Conservation (phyloP, 192 early-diverging fungal genomes). For the Neocallimastix lanati region DNA sequence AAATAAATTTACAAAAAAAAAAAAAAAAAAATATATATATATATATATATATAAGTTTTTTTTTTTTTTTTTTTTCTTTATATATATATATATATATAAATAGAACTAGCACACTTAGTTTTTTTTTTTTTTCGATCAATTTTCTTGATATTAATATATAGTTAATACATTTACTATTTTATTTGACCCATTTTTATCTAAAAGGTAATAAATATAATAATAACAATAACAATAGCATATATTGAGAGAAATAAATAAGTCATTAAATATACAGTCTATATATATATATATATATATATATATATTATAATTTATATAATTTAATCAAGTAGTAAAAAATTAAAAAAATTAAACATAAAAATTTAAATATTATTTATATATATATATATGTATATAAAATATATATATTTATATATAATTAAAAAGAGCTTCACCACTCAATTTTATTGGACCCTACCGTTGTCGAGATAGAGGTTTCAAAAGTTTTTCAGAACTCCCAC, state of each 20-base stretch:
- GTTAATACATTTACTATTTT: conserved; percentile 40
- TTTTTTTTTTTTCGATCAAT: too few species aligned
- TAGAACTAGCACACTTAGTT: too few species aligned
- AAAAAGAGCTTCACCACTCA: conserved; percentile 24
- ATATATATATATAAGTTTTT: not conserved
- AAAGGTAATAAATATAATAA: conserved; percentile 21
- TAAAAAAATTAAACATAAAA: too few species aligned
- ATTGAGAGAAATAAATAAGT: too few species aligned
- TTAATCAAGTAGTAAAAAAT: not conserved
- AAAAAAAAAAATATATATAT: not conserved
- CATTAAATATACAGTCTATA: not conserved
- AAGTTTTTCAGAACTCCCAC: conserved; percentile 24
- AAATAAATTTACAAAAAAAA: not conserved
- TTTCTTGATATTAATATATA: not conserved
- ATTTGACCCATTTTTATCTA: conserved; percentile 56
- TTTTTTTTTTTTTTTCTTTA: not conserved
- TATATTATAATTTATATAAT: not conserved
- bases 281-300: not conserved
- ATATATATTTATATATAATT: not conserved
- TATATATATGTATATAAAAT: not conserved
- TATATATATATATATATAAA: too few species aligned
- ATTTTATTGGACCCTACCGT: conserved; percentile 51
- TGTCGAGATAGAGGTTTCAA: conserved; percentile 10
- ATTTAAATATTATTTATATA: too few species aligned
- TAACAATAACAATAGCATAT: too few species aligned